Evolutionary conservation across 495 filamentous ascomycete species (phyloP).

Genomic region (Parathielavia hyrcaniae): DNA sequence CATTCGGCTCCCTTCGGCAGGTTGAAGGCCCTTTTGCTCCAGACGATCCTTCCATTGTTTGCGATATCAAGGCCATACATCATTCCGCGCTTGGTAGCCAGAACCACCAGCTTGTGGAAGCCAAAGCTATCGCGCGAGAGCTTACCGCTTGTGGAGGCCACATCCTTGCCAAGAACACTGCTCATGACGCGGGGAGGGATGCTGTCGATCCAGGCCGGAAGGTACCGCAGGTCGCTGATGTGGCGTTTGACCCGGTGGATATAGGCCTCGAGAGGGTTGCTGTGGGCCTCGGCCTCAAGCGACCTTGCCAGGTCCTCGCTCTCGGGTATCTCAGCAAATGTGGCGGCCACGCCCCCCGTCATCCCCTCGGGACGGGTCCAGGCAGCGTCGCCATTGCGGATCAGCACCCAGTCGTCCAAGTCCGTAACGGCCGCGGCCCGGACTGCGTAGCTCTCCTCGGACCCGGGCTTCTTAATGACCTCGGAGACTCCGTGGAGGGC

Average conservation of each 20-base stretch:
- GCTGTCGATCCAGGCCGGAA: slow-evolving; percentile 66
- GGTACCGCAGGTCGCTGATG: slow-evolving; percentile 64
- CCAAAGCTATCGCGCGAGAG: slow-evolving; percentile 74
- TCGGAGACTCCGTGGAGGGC: slow-evolving; percentile 71
- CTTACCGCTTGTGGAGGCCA: slow-evolving; percentile 41
- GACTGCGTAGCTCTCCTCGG: slow-evolving; percentile 61
- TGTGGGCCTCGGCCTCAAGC: slow-evolving; percentile 79
- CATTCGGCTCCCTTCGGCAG: slow-evolving; percentile 51
- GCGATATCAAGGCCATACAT: slow-evolving; percentile 70
- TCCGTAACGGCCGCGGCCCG: slow-evolving; percentile 64
- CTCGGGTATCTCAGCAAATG: slow-evolving; percentile 68
- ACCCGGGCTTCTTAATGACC: slow-evolving; percentile 56
- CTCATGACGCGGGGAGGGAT: slow-evolving; percentile 61
- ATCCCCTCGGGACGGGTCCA: slow-evolving; percentile 83
- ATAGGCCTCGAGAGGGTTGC: slow-evolving; percentile 71
- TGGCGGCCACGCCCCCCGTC: slow-evolving; percentile 65
- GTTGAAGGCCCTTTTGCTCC: slow-evolving; percentile 58
- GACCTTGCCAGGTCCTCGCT: slow-evolving; percentile 69
- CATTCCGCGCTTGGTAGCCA: slow-evolving; percentile 74
- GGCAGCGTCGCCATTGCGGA: slow-evolving; percentile 69
- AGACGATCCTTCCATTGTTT: slow-evolving; percentile 66
- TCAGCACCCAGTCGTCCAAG: slow-evolving; percentile 71
- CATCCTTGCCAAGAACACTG: slow-evolving; percentile 57
- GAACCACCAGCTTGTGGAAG: slow-evolving; percentile 71
- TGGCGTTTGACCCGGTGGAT: slow-evolving; percentile 82